These are phyloP conservation scores for Penicillium desertorum DNA, from an alignment of 495 filamentous ascomycete genomes.

Conservation along the genomic window DNA sequence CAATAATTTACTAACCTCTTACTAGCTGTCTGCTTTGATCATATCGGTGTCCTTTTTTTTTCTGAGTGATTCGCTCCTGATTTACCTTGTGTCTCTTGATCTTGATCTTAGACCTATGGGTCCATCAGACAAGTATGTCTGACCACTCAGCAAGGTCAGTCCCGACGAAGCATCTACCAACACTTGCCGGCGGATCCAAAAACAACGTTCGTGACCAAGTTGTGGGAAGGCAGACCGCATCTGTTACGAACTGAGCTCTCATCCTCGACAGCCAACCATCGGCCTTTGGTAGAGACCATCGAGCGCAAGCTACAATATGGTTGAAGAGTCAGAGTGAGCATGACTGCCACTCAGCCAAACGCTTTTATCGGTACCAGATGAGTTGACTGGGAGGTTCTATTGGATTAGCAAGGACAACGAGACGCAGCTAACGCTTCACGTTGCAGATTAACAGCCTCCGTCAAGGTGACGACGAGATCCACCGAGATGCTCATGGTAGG, in stretches of 20 bases:
- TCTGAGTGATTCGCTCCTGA: slow-evolving; percentile 33
- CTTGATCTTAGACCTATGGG: not conserved
- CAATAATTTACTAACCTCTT: not conserved
- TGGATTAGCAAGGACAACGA: not conserved
- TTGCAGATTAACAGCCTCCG: not conserved
- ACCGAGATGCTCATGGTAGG: not conserved
- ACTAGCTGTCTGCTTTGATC: not conserved
- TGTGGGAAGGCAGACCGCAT: not conserved
- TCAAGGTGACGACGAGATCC: not conserved
- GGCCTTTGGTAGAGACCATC: not conserved
- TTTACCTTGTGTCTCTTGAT: slow-evolving; percentile 30
- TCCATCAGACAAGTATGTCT: not conserved
- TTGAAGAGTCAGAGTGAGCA: not conserved
- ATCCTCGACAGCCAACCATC: not conserved
- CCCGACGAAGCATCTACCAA: not conserved
- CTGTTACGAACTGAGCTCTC: not conserved
- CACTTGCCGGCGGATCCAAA: not conserved
- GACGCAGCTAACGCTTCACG: not conserved
- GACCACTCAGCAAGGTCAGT: not conserved
- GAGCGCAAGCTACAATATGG: not conserved
- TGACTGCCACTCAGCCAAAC: not conserved
- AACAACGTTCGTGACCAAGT: not conserved
- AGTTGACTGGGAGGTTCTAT: not conserved
- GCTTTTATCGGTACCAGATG: not conserved
- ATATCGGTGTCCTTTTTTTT: slow-evolving; percentile 42